These are phyloP conservation scores for Darksidea phi DNA, from an alignment of 495 filamentous ascomycete genomes.

Conservation along the genomic window DNA sequence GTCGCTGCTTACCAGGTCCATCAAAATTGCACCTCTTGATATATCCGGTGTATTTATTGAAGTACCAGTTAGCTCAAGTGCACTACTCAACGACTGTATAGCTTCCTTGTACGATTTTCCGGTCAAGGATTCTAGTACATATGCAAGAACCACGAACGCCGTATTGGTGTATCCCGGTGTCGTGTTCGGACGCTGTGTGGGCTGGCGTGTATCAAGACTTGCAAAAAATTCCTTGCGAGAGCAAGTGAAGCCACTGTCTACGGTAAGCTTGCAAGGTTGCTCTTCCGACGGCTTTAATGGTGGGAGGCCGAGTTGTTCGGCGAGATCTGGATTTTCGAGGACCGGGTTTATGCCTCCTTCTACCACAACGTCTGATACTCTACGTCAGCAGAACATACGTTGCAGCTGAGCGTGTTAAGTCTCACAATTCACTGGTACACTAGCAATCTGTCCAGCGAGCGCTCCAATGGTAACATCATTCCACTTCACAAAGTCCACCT, in stretches of 20 bases:
- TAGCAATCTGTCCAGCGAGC: constrained; percentile 47
- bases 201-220: background rate
- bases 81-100: constrained; percentile 37
- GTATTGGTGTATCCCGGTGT: constrained; percentile 59
- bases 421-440: constrained; percentile 46
- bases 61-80: background rate
- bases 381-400: background rate
- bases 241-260: background rate
- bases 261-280: background rate
- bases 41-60: background rate
- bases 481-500: constrained; percentile 12
- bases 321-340: background rate
- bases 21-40: background rate
- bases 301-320: background rate
- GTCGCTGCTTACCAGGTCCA: background rate
- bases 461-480: constrained; percentile 47
- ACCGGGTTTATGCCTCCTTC: background rate
- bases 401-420: background rate
- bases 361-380: background rate
- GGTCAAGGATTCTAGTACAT: constrained; percentile 55
- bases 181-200: constrained; percentile 4
- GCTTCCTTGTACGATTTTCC: constrained; percentile 47
- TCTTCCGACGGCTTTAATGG: background rate
- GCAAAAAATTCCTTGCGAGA: background rate
- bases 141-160: constrained; percentile 53